phyloP scores from a whole-genome alignment of 306 rosid genomes.

The Castanospermum australe region DNA sequence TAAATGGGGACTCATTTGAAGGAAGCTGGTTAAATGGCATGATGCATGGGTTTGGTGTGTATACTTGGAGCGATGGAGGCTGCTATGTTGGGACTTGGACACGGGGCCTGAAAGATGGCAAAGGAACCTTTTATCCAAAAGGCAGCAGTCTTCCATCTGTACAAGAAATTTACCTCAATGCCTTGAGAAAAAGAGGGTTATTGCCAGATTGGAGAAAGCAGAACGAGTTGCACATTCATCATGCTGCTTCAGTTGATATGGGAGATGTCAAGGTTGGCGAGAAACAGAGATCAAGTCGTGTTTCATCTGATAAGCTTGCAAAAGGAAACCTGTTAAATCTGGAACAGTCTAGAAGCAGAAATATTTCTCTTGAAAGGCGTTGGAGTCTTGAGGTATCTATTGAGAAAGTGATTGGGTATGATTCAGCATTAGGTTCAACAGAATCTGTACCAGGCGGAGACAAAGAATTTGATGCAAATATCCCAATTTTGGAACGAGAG shows the following conservation, averaged over 20 bases:
- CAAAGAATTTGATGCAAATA: constrained; percentile 35
- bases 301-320: constrained; percentile 52
- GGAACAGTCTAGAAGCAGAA: constrained; percentile 60
- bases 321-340: constrained; percentile 66
- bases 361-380: constrained; percentile 85
- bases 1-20: constrained; percentile 74
- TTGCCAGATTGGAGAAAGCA: constrained; percentile 78
- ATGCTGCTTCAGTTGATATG: constrained; percentile 55
- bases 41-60: constrained; percentile 92
- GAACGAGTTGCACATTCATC: constrained; percentile 64
- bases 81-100: constrained; percentile 94
- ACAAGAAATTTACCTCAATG: constrained; percentile 79
- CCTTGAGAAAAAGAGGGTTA: constrained; percentile 85
- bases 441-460: constrained; percentile 47
- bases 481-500: constrained; percentile 83
- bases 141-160: constrained; percentile 67
- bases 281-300: constrained; percentile 49
- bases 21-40: constrained; percentile 83
- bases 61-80: constrained; percentile 84
- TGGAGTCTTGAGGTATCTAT: constrained; percentile 96
- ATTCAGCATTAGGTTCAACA: constrained; percentile 42
- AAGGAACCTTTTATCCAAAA: constrained; percentile 81
- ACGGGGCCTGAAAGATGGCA: constrained; percentile 80
- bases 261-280: constrained; percentile 55
- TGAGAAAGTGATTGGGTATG: constrained; percentile 79